Evolutionary conservation across 352 stramenopile species (phyloP).

Genomic region (Peronospora destructor): DNA sequence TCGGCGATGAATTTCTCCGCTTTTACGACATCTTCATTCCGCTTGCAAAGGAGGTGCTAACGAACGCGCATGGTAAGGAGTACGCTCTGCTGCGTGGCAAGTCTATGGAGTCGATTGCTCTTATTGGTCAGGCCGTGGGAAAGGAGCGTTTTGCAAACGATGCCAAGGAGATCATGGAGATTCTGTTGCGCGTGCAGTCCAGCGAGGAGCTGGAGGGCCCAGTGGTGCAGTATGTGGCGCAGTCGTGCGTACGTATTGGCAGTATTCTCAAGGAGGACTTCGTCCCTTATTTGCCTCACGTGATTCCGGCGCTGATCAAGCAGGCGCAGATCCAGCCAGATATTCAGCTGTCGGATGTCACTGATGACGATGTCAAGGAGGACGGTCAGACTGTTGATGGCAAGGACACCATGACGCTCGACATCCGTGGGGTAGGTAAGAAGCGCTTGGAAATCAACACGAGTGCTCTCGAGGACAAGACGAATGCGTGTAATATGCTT

Average conservation of each 20-base stretch:
- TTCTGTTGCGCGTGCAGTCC: conserved; percentile 66
- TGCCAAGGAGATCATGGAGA: conserved; percentile 84
- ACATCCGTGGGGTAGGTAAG: conserved; percentile 74
- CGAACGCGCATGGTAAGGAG: conserved; percentile 67
- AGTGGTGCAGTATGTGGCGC: conserved; percentile 82
- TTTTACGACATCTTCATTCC: conserved; percentile 88
- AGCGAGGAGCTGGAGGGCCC: conserved; percentile 64
- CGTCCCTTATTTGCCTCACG: conserved; percentile 77
- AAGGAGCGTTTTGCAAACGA: conserved; percentile 75
- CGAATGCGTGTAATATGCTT: conserved; percentile 84
- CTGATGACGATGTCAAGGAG: conserved; percentile 48
- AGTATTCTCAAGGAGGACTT: conserved; percentile 85
- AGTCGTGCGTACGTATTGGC: conserved; percentile 82
- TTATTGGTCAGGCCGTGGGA: conserved; percentile 84
- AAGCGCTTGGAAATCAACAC: conserved; percentile 86
- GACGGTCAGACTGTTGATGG: conserved; percentile 52
- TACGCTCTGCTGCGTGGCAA: conserved; percentile 80
- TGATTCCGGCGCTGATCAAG: conserved; percentile 76
- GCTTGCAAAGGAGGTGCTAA: conserved; percentile 76
- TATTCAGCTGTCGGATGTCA: conserved; percentile 69
- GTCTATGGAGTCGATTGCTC: conserved; percentile 83
- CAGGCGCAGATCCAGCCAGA: conserved; percentile 77
- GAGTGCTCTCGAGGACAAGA: conserved; percentile 80
- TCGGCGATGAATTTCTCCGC: conserved; percentile 63
- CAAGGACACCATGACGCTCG: conserved; percentile 65